Conservation (phyloP, 2,329 filamentous ascomycete genomes). For the Bretziella fagacearum region DNA sequence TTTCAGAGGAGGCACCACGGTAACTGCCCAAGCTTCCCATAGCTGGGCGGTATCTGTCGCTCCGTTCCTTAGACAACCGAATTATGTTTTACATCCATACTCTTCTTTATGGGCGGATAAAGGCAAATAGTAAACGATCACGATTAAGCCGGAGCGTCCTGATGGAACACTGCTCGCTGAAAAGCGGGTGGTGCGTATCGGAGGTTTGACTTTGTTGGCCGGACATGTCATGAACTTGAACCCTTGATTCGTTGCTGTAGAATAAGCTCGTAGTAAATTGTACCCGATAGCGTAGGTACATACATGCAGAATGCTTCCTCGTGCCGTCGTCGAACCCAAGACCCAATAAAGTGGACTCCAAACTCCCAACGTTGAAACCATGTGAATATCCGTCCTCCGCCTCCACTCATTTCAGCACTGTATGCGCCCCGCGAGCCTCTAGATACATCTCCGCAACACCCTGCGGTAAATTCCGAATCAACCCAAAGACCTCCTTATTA, state of each 20-base stretch:
- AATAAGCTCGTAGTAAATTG: neutral
- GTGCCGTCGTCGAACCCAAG: conserved; percentile 7
- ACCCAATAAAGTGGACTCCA: neutral
- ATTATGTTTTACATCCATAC: conserved; percentile 4
- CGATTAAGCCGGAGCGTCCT: conserved; percentile 98
- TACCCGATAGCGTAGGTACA: neutral
- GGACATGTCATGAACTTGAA: conserved; percentile 33
- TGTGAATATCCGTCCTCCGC: too few relatives aligned
- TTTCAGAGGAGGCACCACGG: conserved; percentile 26
- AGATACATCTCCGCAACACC: conserved; percentile 75
- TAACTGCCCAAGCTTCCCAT: conserved; percentile 46
- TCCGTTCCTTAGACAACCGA: conserved; percentile 17
- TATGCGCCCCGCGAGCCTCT: conserved; percentile 80
- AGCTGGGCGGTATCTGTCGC: conserved; percentile 69
- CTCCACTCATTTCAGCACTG: conserved; percentile 59
- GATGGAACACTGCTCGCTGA: conserved; percentile 63
- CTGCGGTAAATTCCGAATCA: conserved; percentile 66
- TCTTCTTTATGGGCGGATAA: conserved; percentile 45
- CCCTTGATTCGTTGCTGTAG: neutral
- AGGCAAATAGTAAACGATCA: conserved; percentile 35
- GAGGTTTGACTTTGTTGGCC: conserved; percentile 92
- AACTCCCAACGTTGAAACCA: neutral
- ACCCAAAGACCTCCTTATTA: conserved; percentile 76
- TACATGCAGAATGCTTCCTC: conserved; percentile 7
- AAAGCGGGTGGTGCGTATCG: conserved; percentile 70